Evolutionary conservation across 1,284 basidiomycete species (phyloP), one percentile per base, ranked within the genome.

Genomic region (Ceratobasidium sp.): DNA sequence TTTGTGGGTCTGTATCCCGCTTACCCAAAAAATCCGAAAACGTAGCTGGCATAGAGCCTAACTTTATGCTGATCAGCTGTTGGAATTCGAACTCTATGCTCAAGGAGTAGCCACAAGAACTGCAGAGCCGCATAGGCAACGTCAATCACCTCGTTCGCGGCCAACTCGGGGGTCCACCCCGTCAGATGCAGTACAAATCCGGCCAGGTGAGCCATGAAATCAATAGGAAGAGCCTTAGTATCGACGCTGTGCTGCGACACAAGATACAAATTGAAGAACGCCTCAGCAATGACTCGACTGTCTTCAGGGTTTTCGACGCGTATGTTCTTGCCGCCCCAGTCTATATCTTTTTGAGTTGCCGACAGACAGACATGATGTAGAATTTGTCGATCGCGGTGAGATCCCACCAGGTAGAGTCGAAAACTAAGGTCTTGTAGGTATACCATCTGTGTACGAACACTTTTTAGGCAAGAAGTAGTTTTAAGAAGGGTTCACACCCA

Each of bases 401-500:
- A 61, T 17, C 57, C 57, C 9, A 61, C 57, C 23, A 61, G 28
- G 17, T 61, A 61, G 7, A 61, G 15, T 61, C 57, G 57, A 33
- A 61, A 61, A 28, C 3, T 17, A 33, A 61, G 57, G 26, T 54
- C 52, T 54, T 54, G 17, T 20, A 54, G 20, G 17, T 54, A n/a
- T 23, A 54, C n/a, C n/a, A n/a, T n/a, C n/a, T n/a, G n/a, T n/a
- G n/a, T n/a, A n/a, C n/a, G n/a, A n/a, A n/a, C n/a, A n/a, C n/a
- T n/a, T n/a, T n/a, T n/a, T n/a, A n/a, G n/a, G n/a, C n/a, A n/a
- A n/a, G n/a, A n/a, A n/a, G n/a, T n/a, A n/a, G n/a, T n/a, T n/a
- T n/a, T n/a, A n/a, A n/a, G n/a, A n/a, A n/a, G n/a, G n/a, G n/a
- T n/a, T n/a, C n/a, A n/a, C n/a, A n/a, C n/a, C n/a, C n/a, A n/a